Conservation (phyloP, 768 basidiomycete species). For the Lactifluus subvellereus region DNA sequence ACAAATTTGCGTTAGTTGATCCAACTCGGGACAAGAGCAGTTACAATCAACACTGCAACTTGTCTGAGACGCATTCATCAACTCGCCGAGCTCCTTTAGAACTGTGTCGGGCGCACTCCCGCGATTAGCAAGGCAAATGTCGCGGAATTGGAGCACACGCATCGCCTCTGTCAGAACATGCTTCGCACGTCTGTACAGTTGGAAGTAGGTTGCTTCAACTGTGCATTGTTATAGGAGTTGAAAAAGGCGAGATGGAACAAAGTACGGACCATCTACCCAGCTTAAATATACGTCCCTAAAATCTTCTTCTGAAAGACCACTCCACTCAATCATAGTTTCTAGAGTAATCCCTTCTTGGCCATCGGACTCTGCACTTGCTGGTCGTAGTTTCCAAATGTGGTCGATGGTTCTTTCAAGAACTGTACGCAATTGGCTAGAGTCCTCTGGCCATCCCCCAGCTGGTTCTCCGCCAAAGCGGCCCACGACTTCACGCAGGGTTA, state of each 20-base stretch:
- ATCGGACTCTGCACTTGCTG: conserved; percentile 34
- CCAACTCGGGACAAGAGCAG: conserved; percentile 75
- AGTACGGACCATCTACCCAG: conserved; percentile 66
- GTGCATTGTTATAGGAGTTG: neutral
- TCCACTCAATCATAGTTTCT: conserved; percentile 66
- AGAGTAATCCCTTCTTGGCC: conserved; percentile 57
- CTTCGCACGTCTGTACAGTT: conserved; percentile 74
- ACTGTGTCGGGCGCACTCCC: conserved; percentile 27
- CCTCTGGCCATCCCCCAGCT: conserved; percentile 37
- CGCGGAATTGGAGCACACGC: conserved; percentile 73
- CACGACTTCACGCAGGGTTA: conserved; percentile 64
- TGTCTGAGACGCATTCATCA: conserved; percentile 77
- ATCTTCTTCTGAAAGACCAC: conserved; percentile 46
- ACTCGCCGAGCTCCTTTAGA: conserved; percentile 51
- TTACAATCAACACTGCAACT: conserved; percentile 67
- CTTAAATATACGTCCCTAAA: conserved; percentile 69
- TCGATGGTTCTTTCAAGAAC: conserved; percentile 43
- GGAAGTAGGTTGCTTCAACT: conserved; percentile 80
- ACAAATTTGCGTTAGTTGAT: conserved; percentile 61
- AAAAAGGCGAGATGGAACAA: neutral
- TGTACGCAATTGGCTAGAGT: conserved; percentile 41
- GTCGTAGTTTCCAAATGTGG: conserved; percentile 50
- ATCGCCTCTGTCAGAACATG: conserved; percentile 80
- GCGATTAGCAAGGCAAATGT: conserved; percentile 39
- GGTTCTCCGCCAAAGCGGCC: conserved; percentile 48